Evolutionary conservation across 352 stramenopile species (phyloP).

Genomic region (Phytophthora litchii): DNA sequence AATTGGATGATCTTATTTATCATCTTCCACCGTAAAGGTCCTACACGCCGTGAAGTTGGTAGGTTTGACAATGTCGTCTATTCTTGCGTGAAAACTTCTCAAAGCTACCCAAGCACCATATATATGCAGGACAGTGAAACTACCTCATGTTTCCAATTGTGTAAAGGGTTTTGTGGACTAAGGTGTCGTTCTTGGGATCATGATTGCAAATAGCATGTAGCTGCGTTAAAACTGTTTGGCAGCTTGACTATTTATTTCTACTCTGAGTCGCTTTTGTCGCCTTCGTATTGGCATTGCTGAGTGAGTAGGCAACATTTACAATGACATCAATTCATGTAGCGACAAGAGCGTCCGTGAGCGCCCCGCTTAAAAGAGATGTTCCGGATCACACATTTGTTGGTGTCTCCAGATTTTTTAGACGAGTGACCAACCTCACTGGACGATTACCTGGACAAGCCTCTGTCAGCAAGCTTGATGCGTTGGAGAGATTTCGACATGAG

Average conservation of each 20-base stretch:
- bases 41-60: not conserved
- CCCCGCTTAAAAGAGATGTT: not conserved
- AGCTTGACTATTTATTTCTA: not conserved
- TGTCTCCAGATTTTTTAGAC: not conserved
- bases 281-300: not conserved
- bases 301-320: not conserved
- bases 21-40: not conserved
- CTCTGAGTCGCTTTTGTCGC: not conserved
- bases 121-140: not conserved
- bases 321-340: slow-evolving; percentile 1
- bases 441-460: slow-evolving; percentile 33
- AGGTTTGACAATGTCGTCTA: slow-evolving; percentile 1
- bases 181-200: no score
- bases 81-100: slow-evolving; percentile 3
- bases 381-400: slow-evolving; percentile 1
- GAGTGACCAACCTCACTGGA: slow-evolving; percentile 5
- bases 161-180: not conserved
- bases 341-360: not conserved
- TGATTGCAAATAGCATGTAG: no score
- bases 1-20: slow-evolving; percentile 8
- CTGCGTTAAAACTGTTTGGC: not conserved
- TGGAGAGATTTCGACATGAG: slow-evolving; percentile 20
- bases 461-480: slow-evolving; percentile 41
- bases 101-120: not conserved
- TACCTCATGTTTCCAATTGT: no score